Percentiles rank a stretch among this genome's conserved stretches.
Conservation (phyloP, 352 stramenopile species). For the Phytophthora idaei region DNA sequence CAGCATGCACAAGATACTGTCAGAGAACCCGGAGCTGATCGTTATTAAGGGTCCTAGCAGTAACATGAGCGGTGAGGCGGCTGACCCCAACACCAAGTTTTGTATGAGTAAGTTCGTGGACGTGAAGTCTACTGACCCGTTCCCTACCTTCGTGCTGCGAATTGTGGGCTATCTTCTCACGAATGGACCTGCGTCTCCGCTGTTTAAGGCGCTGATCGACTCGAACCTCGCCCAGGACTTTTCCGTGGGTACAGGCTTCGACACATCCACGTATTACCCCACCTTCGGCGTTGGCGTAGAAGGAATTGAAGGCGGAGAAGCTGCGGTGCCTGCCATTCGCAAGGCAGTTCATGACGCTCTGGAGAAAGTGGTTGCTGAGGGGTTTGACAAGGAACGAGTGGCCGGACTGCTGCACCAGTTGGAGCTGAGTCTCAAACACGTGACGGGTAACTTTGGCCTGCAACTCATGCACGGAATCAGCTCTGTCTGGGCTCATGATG, state of each 20-base stretch:
- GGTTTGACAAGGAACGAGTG: conserved; percentile 79
- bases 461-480: conserved; percentile 76
- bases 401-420: conserved; percentile 79
- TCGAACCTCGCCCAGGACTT: conserved; percentile 82
- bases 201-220: conserved; percentile 86
- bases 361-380: conserved; percentile 59
- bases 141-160: conserved; percentile 79
- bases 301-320: conserved; percentile 57
- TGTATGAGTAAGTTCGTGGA: conserved; percentile 76
- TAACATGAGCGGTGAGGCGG: conserved; percentile 61
- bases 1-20: conserved; percentile 39
- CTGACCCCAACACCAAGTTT: conserved; percentile 81
- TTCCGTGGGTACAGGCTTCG: conserved; percentile 75
- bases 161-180: conserved; percentile 81
- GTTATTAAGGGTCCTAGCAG: conserved; percentile 60
- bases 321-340: conserved; percentile 62
- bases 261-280: conserved; percentile 79
- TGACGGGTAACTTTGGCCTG: conserved; percentile 83
- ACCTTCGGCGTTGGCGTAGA: conserved; percentile 84
- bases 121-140: conserved; percentile 71
- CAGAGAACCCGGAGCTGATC: conserved; percentile 29
- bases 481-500: conserved; percentile 73
- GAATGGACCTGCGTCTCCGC: conserved; percentile 77
- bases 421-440: conserved; percentile 85
- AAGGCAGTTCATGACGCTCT: conserved; percentile 59